Percentiles rank a stretch among this genome's conserved stretches.
phyloP scores from a whole-genome alignment of 495 filamentous ascomycete species.

The Jackrogersella multiformis region DNA sequence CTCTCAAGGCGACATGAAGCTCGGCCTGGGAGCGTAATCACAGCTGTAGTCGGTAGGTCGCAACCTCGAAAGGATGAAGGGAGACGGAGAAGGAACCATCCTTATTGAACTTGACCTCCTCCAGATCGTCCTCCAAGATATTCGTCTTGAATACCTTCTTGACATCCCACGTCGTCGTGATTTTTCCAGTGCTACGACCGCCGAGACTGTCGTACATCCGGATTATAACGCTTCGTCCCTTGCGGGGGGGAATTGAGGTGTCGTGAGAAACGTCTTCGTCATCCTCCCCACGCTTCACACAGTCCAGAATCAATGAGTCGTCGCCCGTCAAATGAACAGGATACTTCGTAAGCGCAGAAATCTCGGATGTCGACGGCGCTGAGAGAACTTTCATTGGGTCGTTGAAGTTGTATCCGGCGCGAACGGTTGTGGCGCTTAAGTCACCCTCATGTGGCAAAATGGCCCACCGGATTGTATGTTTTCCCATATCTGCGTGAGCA shows the following conservation, averaged over 20 bases:
- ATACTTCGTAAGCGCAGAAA: slow-evolving; percentile 50
- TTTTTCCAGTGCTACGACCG: slow-evolving; percentile 72
- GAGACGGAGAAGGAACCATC: slow-evolving; percentile 68
- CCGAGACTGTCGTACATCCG: slow-evolving; percentile 93
- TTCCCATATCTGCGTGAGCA: slow-evolving; percentile 95
- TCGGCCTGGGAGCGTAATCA: slow-evolving; percentile 33
- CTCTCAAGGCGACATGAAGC: background rate
- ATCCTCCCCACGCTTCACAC: slow-evolving; percentile 92
- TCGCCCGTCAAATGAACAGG: slow-evolving; percentile 66
- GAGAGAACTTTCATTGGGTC: slow-evolving; percentile 71
- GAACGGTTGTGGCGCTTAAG: slow-evolving; percentile 76
- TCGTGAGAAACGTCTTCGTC: slow-evolving; percentile 82
- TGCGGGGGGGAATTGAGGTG: slow-evolving; percentile 73
- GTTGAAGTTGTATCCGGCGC: slow-evolving; percentile 90
- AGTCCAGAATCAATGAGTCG: slow-evolving; percentile 77
- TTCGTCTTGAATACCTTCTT: slow-evolving; percentile 84
- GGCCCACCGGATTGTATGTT: slow-evolving; percentile 87
- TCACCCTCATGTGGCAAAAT: slow-evolving; percentile 84
- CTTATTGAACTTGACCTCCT: slow-evolving; percentile 61
- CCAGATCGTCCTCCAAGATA: slow-evolving; percentile 74
- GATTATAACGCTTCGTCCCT: slow-evolving; percentile 80
- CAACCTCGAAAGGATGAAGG: slow-evolving; percentile 89
- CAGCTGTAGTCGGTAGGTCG: slow-evolving; percentile 81
- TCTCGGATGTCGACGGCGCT: slow-evolving; percentile 39
- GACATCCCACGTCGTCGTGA: slow-evolving; percentile 72